These are phyloP conservation scores for Coemansia umbellata DNA, from an alignment of 192 early-diverging fungal species.

Conservation along the genomic window DNA sequence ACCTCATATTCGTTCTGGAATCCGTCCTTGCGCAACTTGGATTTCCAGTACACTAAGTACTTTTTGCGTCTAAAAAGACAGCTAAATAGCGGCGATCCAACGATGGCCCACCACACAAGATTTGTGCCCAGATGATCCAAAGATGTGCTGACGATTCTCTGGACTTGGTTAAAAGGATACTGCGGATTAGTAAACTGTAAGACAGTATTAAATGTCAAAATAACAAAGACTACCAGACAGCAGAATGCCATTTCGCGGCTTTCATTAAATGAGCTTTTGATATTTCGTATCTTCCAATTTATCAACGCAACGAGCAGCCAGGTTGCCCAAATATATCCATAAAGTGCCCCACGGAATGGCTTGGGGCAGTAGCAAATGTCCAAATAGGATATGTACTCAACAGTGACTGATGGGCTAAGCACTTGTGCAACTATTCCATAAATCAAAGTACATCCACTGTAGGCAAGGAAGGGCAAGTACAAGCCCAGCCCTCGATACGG, in stretches of 20 bases:
- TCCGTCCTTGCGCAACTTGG: constrained; percentile 29
- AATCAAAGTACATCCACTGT: constrained; percentile 20
- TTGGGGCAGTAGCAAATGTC: constrained; percentile 37
- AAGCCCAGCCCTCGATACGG: constrained; percentile 28
- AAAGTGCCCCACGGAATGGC: constrained; percentile 25
- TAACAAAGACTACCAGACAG: constrained; percentile 31
- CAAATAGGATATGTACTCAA: constrained; percentile 20
- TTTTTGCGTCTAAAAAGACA: constrained; percentile 20
- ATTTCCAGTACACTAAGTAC: constrained; percentile 32
- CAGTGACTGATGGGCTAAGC: constrained; percentile 14
- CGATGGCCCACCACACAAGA: constrained; percentile 46
- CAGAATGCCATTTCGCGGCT: constrained; percentile 36
- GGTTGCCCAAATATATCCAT: constrained; percentile 34
- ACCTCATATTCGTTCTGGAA: constrained; percentile 42
- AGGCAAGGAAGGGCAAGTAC: constrained; percentile 28
- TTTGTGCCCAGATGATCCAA: constrained; percentile 41
- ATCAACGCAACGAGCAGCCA: constrained; percentile 32
- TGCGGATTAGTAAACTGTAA: constrained; percentile 21
- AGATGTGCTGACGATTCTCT: constrained; percentile 22
- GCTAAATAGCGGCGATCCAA: constrained; percentile 36
- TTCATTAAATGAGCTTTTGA: constrained; percentile 52
- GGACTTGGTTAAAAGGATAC: constrained; percentile 32
- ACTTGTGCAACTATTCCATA: constrained; percentile 36
- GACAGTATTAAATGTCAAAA: constrained; percentile 27
- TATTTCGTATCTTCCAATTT: constrained; percentile 43